phyloP scores from a whole-genome alignment of 2,329 filamentous ascomycete species.

The Aureobasidium melanogenum region DNA sequence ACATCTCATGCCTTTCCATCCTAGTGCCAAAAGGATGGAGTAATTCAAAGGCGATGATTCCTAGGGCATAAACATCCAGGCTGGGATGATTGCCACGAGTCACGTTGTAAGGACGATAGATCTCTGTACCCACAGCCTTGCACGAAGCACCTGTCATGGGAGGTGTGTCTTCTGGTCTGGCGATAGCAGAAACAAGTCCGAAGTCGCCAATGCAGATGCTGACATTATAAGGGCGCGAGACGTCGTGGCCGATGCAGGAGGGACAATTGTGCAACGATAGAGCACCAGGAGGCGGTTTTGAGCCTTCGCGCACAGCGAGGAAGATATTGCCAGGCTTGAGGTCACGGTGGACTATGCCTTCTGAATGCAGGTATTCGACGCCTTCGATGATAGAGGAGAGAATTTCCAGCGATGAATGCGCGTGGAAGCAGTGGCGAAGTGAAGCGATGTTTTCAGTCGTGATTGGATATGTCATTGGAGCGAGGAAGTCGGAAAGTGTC shows the following conservation, averaged over 20 bases:
- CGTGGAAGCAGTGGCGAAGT: slow-evolving; percentile 53
- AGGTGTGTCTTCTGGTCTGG: slow-evolving; percentile 25
- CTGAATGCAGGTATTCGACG: slow-evolving; percentile 54
- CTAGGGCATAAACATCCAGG: slow-evolving; percentile 53
- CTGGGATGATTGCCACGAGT: slow-evolving; percentile 36
- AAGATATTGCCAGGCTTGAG: slow-evolving; percentile 63
- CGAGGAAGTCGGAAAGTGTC: slow-evolving; percentile 52
- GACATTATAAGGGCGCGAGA: slow-evolving; percentile 30
- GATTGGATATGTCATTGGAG: slow-evolving; percentile 21
- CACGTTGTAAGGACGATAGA: slow-evolving; percentile 47
- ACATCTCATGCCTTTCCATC: slow-evolving; percentile 32
- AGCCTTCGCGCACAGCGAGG: slow-evolving; percentile 35
- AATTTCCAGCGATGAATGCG: slow-evolving; percentile 47
- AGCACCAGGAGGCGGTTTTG: slow-evolving; percentile 29
- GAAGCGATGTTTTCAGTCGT: slow-evolving; percentile 14
- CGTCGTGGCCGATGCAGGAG: neutral
- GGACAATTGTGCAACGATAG: slow-evolving; percentile 39
- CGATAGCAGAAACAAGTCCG: slow-evolving; percentile 52
- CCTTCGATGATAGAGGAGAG: slow-evolving; percentile 54
- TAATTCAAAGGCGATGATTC: slow-evolving; percentile 55
- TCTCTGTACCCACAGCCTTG: slow-evolving; percentile 51
- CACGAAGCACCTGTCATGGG: slow-evolving; percentile 12
- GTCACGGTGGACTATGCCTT: slow-evolving; percentile 56
- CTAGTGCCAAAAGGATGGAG: slow-evolving; percentile 42
- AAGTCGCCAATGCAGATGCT: slow-evolving; percentile 60